Conservation (phyloP, 2,329 filamentous ascomycete species). For the Exophiala xenobiotica region DNA sequence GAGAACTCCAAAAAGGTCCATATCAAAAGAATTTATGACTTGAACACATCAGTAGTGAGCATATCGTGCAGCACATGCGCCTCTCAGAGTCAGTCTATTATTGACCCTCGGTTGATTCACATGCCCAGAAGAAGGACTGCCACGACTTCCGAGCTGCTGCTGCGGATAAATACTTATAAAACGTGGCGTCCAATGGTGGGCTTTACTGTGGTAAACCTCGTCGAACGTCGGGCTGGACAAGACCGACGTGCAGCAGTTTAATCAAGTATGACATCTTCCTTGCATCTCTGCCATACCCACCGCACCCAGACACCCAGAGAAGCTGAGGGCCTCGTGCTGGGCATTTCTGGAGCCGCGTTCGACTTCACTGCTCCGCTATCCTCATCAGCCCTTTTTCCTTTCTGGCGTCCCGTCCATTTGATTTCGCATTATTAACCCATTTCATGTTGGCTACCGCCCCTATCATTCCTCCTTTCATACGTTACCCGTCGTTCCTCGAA, state of each 20-base stretch:
- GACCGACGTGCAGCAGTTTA: conserved; percentile 3
- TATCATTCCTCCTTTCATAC: not conserved
- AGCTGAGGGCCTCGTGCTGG: not conserved
- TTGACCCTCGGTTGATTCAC: too few species aligned
- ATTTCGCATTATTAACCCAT: not conserved
- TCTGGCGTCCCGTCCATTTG: too few species aligned
- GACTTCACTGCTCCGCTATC: not conserved
- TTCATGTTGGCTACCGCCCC: not conserved
- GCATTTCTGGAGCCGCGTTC: not conserved
- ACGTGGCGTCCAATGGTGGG: not conserved
- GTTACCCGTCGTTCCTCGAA: not conserved
- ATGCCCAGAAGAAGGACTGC: too few species aligned
- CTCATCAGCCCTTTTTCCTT: not conserved
- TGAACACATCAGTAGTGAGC: too few species aligned
- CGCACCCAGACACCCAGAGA: not conserved
- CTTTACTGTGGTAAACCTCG: not conserved
- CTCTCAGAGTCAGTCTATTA: too few species aligned
- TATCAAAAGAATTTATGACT: too few species aligned
- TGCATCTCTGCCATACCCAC: conserved; percentile 1
- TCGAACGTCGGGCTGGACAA: not conserved
- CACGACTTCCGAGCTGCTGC: too few species aligned
- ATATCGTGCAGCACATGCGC: too few species aligned
- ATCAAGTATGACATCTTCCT: not conserved
- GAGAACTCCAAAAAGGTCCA: too few species aligned
- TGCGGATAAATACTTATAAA: too few species aligned